Evolutionary conservation across 306 rosid genomes (phyloP), one percentile per base, ranked within the genome.

Genomic region (Potentilla sterilis): DNA sequence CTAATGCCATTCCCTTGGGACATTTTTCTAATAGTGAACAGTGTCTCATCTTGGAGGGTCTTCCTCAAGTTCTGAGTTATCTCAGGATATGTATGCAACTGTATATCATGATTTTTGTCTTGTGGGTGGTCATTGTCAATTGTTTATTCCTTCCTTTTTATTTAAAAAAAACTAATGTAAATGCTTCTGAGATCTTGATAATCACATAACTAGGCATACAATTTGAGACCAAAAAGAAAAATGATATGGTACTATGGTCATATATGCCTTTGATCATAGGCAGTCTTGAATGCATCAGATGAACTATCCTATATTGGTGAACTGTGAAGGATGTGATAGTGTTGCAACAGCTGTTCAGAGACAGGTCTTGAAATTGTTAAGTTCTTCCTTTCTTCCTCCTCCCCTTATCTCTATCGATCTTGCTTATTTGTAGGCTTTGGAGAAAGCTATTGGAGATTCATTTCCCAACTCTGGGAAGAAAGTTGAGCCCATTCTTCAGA

Each of bases 381-480:
- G 28, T 48, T 43, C 22, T 38, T 72, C 28, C 37, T 59, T 59
- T 71, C 46, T 75, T 46, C 1, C 32, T 66, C 22, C 41, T 55
- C 46, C 48, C 62, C 43, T 72, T 46, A 49, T 77, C 65, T 58
- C 37, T 63, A 42, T 72, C 44, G 37, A 58, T 54, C 63, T 70
- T 86, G 70, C 65, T 67, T 75, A 52, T 71, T 79, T 72, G 63
- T 67, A 95, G 98, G 92, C 88, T 75, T 84, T 95, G 87, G 97
- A 86, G 93, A 95, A 86, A 84, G 91, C 93, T 77, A 85, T 89
- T 82, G 93, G 92, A 22, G 96, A 96, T 69, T 76, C 88, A 75
- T 65, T 74, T 81, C 96, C 98, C 61, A 88, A 82, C 78, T 78
- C 93, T 75, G 67, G 66, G 18, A 92, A 80, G 89, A 88, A 87